These are phyloP conservation scores for Pythium volutum DNA, from an alignment of 352 stramenopile genomes.

Conservation along the genomic window DNA sequence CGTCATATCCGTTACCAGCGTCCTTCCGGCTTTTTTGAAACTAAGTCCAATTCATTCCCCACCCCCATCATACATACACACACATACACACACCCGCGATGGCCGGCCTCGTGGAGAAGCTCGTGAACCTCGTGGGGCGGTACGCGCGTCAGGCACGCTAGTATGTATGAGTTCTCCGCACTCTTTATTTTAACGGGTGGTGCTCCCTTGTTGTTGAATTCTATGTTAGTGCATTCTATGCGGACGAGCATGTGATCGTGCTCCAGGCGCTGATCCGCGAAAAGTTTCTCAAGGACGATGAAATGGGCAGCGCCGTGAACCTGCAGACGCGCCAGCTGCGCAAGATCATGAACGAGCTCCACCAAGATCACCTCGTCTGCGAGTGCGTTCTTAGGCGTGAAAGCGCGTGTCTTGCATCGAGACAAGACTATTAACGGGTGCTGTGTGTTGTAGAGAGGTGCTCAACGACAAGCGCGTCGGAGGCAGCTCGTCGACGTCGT, in stretches of 20 bases:
- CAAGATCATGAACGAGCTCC: slow-evolving; percentile 88
- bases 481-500: slow-evolving; percentile 85
- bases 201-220: neutral
- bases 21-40: neutral
- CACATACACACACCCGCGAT: slow-evolving; percentile 32
- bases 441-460: slow-evolving; percentile 50
- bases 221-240: slow-evolving; percentile 74
- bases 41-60: neutral
- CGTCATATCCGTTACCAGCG: neutral
- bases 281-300: slow-evolving; percentile 89
- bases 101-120: slow-evolving; percentile 84
- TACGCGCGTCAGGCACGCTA: no score
- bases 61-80: neutral
- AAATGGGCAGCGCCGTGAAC: slow-evolving; percentile 87
- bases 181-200: neutral
- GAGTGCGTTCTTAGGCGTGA: slow-evolving; percentile 52
- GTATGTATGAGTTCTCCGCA: no score
- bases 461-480: slow-evolving; percentile 84
- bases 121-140: slow-evolving; percentile 80
- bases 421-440: neutral
- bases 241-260: slow-evolving; percentile 87
- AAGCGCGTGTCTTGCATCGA: neutral
- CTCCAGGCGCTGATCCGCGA: slow-evolving; percentile 81
- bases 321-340: slow-evolving; percentile 85
- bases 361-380: slow-evolving; percentile 84